phyloP scores from a whole-genome alignment of 1,284 basidiomycete species.

The Golubevia pallescens region DNA sequence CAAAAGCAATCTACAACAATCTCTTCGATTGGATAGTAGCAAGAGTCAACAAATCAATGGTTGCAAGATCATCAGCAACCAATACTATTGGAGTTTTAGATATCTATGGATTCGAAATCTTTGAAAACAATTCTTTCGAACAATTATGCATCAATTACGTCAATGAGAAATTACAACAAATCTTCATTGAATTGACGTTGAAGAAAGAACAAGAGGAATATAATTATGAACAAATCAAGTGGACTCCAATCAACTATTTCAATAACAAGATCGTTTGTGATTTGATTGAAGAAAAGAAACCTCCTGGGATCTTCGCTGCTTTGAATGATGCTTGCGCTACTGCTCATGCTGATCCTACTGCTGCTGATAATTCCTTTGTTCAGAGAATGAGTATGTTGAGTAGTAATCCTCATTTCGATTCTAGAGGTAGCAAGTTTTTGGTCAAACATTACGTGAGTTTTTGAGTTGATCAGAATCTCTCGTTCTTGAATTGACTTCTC shows the following conservation, averaged over 20 bases:
- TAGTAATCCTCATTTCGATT: slow-evolving; percentile 74
- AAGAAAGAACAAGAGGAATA: slow-evolving; percentile 99
- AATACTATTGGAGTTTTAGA: slow-evolving; percentile 96
- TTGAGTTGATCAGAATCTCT: not conserved
- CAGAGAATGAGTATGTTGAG: slow-evolving; percentile 77
- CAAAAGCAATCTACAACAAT: slow-evolving; percentile 98
- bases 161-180: slow-evolving; percentile 92
- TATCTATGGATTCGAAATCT: slow-evolving; percentile 73
- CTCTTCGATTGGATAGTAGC: slow-evolving; percentile 99
- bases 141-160: slow-evolving; percentile 99
- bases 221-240: slow-evolving; percentile 96
- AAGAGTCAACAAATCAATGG: slow-evolving; percentile 94
- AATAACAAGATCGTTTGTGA: slow-evolving; percentile 96
- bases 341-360: slow-evolving; percentile 93
- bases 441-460: not conserved
- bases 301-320: slow-evolving; percentile 96
- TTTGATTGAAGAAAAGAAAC: slow-evolving; percentile 92
- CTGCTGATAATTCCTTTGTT: slow-evolving; percentile 95
- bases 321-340: slow-evolving; percentile 98
- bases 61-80: slow-evolving; percentile 75
- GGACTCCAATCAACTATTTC: slow-evolving; percentile 98
- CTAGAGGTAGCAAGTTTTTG: slow-evolving; percentile 64
- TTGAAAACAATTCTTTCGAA: slow-evolving; percentile 86
- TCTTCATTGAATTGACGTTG: slow-evolving; percentile 97
- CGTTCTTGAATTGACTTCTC: too few relatives aligned